Base-by-base conservation (phyloP, 805 yeast species). In the Starmerella lactis-condensi region DNA sequence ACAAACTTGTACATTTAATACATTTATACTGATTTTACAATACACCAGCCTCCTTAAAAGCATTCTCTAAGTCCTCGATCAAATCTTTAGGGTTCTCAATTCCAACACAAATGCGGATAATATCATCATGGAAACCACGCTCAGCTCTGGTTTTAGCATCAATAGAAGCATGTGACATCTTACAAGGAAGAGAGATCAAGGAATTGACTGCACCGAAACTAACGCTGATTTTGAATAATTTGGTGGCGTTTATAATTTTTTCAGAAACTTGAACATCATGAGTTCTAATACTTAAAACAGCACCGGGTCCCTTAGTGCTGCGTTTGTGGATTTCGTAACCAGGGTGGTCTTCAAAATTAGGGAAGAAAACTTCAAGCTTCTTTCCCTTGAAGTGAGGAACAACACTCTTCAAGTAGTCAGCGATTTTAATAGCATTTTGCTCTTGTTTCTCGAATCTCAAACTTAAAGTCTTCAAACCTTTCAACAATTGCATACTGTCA, bases 151-250 rank as follows among this genome's bases (percentile, higher is more conserved):
- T 72, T 48, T 77, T 69, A 17, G 82, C 75, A 44, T 82, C 93
- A 39, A 83, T 83, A 3, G 93, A 75, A n/a, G 95, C 95, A 50
- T 83, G 96, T 5, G 93, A 78, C 95, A 83, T 83, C 53, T 69
- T 68, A 54, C 95, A 79, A 11, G 96, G 96, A 72, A 83, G 67
- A 24, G 93, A 79, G 35, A 83, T 79, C 49, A 83, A 63, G 12
- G 93, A 77, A 60, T 81, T 79, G 38, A 85, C 93, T 52, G 93
- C 76, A 15, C 96, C 96, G 56, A 83, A 83, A 8, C 92, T 76
- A 6, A 83, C 95, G 5, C 93, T 78, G 41, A 83, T 79, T 24
- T 83, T 79, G 60, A 75, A 83, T 24, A 85, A 60, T 34, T 72
- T 68, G 15, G 85, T 71, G 28, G 64, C 60, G 43, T 77, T 85